These are phyloP conservation scores for Albatrellus sp. DNA, from an alignment of 1,284 basidiomycete species.

Conservation along the genomic window DNA sequence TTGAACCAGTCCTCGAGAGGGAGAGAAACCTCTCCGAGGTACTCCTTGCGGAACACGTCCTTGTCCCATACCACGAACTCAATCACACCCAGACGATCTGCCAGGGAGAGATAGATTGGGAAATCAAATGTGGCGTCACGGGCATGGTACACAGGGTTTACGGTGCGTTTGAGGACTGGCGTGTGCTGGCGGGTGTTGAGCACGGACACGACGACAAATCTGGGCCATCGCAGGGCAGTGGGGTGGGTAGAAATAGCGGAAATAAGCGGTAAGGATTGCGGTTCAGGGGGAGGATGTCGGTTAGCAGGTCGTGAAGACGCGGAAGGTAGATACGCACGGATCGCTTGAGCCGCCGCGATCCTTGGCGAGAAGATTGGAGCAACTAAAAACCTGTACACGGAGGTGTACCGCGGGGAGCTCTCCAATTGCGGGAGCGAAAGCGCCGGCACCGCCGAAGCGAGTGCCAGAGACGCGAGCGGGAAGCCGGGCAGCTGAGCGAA, in stretches of 20 bases:
- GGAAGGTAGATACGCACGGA: constrained; percentile 38
- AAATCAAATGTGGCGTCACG: constrained; percentile 82
- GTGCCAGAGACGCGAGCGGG: constrained; percentile 31
- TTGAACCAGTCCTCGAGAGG: constrained; percentile 75
- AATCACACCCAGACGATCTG: constrained; percentile 62
- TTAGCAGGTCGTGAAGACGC: neutral
- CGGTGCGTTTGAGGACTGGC: constrained; percentile 65
- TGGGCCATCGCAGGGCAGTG: constrained; percentile 17
- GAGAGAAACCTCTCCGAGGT: constrained; percentile 80
- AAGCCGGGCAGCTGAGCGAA: constrained; percentile 33
- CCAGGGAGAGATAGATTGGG: constrained; percentile 66
- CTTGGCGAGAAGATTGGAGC: constrained; percentile 47
- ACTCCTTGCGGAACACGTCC: constrained; percentile 82
- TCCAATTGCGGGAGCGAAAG: constrained; percentile 39
- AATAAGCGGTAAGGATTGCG: neutral
- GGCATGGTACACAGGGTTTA: constrained; percentile 64
- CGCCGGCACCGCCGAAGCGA: constrained; percentile 24
- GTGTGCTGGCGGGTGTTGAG: constrained; percentile 61
- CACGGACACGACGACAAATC: constrained; percentile 65
- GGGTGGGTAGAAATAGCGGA: constrained; percentile 1
- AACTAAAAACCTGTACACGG: constrained; percentile 53
- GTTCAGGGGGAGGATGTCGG: constrained; percentile 1
- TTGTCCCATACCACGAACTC: constrained; percentile 93
- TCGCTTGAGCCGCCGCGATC: constrained; percentile 59
- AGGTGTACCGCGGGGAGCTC: constrained; percentile 57